Base-by-base conservation (phyloP, 2,329 filamentous ascomycete species). In the Exophiala spinifera region DNA sequence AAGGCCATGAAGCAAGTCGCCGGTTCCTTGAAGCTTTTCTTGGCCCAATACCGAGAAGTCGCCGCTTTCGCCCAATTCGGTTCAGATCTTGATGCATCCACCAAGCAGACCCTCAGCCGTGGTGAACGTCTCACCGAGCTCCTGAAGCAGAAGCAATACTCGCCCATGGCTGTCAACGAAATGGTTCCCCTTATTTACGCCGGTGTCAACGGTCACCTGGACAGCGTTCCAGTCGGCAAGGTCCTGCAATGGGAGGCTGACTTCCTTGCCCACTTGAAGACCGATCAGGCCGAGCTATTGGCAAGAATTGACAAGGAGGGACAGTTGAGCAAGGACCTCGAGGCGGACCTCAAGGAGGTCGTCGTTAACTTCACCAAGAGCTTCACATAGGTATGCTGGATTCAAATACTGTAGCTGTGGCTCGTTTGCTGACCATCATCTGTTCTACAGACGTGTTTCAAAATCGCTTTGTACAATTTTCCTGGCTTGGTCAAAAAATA, bases 1-100 rank as follows among this genome's bases (percentile, higher is more conserved):
- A 99, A 97, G 89, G 91, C 94, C 80, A 99, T 99, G 94, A 99
- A 99, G 87, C 94, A 99, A 84, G 94, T 99, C 70, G 94, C 94
- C 72, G 94, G 94, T 85, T 97, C 92, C 67, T 84, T 99, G 74
- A 99, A 99, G 87, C 91, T 99, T 69, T 99, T 97, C 91, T 89
- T 99, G 88, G 94, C 94, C 70, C 94, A 99, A 83, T 99, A 99
- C 86, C 94, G 94, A 94, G 94, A 99, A 80, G 94, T 99, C 63
- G 94, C 94, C 71, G 94, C 94, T 69, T 99, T 99, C 80, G 92
- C 94, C 69, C 94, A 99, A 81, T 99, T 99, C 85, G 94, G 94
- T 87, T 99, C 94, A 73, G 94, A 99, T 84, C 83, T 99, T 67
- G 94, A 99, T 81, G 94, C 94, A 69, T 85, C 94, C 67, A 99